Evolutionary conservation across 202 grass and related monocot species (phyloP).

Genomic region (Thinopyrum obtusiflorum): DNA sequence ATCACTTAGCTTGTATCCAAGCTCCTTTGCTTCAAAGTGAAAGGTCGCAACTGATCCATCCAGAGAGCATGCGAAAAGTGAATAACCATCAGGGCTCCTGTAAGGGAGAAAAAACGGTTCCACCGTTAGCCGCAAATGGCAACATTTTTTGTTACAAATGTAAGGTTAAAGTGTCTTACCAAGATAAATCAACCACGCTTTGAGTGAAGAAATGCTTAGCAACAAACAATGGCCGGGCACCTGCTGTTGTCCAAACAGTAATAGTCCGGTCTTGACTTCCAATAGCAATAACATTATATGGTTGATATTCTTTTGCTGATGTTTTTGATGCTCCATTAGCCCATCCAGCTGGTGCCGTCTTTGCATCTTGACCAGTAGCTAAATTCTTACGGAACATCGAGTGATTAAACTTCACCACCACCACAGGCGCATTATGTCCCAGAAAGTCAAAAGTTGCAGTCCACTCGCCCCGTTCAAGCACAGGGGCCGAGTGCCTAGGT

Average conservation of each 20-base stretch:
- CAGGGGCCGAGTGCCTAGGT: constrained; percentile 94
- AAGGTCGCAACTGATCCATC: constrained; percentile 89
- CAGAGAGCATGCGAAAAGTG: constrained; percentile 93
- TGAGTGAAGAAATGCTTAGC: constrained; percentile 98
- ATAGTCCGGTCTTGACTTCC: constrained; percentile 99
- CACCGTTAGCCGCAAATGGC: constrained; percentile 21
- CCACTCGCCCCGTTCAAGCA: constrained; percentile 94
- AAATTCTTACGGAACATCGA: constrained; percentile 88
- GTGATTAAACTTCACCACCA: constrained; percentile 96
- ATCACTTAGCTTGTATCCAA: constrained; percentile 81
- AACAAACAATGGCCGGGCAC: constrained; percentile 90
- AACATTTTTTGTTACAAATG: constrained; percentile 4
- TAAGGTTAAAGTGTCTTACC: constrained; percentile 43
- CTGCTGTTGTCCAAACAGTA: constrained; percentile 97
- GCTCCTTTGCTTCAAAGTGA: constrained; percentile 93
- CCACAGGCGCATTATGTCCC: constrained; percentile 87
- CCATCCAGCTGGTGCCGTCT: constrained; percentile 62
- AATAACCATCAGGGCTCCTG: constrained; percentile 98
- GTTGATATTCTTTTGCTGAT: constrained; percentile 68
- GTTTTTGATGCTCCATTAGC: constrained; percentile 80
- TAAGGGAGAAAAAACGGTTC: constrained; percentile 24
- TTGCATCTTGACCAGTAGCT: constrained; percentile 58
- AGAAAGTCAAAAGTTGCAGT: constrained; percentile 98
- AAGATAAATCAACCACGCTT: constrained; percentile 98
- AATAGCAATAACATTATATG: constrained; percentile 96